A percentile compares a stretch with the other conserved stretches of the same genome.
Evolutionary conservation across 768 basidiomycete species (phyloP).

Genomic region (Podaxis sp.): DNA sequence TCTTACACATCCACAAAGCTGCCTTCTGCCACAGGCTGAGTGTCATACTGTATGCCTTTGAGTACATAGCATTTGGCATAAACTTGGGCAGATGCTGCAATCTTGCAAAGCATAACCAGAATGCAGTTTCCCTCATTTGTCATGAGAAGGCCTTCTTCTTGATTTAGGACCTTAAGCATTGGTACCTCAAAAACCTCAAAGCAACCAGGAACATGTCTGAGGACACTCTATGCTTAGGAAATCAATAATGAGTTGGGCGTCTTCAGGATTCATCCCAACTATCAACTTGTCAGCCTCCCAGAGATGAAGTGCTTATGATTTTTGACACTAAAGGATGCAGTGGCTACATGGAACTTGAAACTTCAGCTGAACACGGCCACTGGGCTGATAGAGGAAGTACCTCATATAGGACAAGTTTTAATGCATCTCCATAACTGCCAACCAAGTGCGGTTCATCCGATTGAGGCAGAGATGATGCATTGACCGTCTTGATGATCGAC

Average conservation of each 20-base stretch:
- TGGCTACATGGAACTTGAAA: too few relatives aligned
- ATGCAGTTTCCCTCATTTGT: background rate
- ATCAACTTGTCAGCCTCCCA: background rate
- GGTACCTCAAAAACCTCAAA: background rate
- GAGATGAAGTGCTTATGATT: too few relatives aligned
- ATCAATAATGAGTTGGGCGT: background rate
- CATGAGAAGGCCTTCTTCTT: background rate
- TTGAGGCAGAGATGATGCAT: too few relatives aligned
- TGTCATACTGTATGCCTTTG: rapidly evolving
- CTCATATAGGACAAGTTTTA: too few relatives aligned
- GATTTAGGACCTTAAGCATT: background rate
- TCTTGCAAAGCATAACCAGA: background rate
- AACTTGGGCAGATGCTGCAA: background rate
- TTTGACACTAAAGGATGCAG: background rate
- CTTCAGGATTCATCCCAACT: background rate
- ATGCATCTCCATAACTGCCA: too few relatives aligned
- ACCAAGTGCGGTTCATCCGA: too few relatives aligned
- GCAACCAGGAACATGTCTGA: background rate
- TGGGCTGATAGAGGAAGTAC: too few relatives aligned
- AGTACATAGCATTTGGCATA: background rate
- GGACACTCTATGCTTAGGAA: background rate
- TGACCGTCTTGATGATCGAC: too few relatives aligned
- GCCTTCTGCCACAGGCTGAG: background rate
- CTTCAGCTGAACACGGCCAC: too few relatives aligned
- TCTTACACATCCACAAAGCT: background rate